Evolutionary conservation across 192 early-diverging fungal genomes (phyloP).

Genomic region (Diversispora epigaea): DNA sequence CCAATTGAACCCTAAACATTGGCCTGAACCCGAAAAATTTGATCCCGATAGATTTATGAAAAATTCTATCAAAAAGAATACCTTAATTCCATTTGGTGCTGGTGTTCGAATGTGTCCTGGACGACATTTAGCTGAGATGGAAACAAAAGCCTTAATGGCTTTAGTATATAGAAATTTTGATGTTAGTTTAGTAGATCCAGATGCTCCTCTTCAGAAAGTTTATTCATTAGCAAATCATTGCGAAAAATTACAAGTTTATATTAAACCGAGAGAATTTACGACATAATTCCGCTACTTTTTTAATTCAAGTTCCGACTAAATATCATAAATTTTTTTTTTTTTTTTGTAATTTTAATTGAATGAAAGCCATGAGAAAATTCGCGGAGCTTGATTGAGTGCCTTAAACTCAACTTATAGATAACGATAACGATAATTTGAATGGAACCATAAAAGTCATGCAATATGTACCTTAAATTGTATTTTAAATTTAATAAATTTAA

Average conservation of each 20-base stretch:
- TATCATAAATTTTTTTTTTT: no score
- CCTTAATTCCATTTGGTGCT: constrained; percentile 12
- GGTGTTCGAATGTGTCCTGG: constrained; percentile 5
- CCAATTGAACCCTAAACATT: not conserved
- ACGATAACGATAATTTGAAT: no score
- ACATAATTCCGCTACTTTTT: not conserved
- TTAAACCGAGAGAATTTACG: not conserved
- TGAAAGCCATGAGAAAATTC: no score
- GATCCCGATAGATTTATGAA: constrained; percentile 1
- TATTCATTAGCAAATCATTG: not conserved
- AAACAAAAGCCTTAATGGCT: not conserved
- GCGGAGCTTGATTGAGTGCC: no score
- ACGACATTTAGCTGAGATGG: not conserved
- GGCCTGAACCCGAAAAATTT: constrained; percentile 15
- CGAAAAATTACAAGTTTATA: constrained; percentile 9
- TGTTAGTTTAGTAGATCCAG: not conserved
- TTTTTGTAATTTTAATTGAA: no score
- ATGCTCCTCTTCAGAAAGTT: not conserved
- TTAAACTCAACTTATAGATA: no score
- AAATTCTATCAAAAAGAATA: constrained; percentile 1
- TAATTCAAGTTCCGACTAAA: no score
- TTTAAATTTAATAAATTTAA: no score
- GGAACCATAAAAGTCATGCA: no score
- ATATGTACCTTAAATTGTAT: no score
- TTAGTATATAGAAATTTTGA: constrained; percentile 14